Conservation (phyloP, 2,329 filamentous ascomycete genomes). For the Diaporthe nobilis region DNA sequence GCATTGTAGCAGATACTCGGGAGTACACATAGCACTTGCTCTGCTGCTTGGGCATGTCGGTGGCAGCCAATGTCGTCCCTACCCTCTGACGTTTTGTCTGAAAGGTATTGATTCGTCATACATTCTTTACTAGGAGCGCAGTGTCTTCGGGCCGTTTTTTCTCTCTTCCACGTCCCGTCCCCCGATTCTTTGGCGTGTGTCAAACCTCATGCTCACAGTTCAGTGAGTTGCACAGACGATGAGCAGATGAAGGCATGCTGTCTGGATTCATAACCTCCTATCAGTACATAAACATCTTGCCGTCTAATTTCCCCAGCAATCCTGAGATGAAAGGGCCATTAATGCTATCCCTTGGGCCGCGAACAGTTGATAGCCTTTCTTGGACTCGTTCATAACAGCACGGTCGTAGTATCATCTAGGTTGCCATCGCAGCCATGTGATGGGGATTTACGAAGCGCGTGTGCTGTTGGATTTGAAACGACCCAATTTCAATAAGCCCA, state of each 20-base stretch:
- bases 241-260: not conserved
- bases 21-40: not conserved
- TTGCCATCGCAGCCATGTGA: not conserved
- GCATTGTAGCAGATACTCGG: not conserved
- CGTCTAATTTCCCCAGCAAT: not conserved
- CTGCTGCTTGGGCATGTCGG: not conserved
- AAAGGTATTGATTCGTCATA: not conserved
- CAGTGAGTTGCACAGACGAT: not conserved
- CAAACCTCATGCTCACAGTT: not conserved
- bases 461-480: not conserved
- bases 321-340: not conserved
- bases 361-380: not conserved
- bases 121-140: not conserved
- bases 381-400: not conserved
- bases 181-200: no score
- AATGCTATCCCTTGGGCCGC: not conserved
- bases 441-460: not conserved
- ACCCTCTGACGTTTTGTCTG: not conserved
- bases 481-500: not conserved
- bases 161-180: not conserved
- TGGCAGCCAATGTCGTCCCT: not conserved
- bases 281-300: constrained; percentile 6
- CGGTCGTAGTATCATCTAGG: not conserved
- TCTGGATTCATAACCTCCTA: not conserved
- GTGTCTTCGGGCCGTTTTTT: not conserved